Conservation (phyloP, 495 filamentous ascomycete species). For the Oidiodendron maius region DNA sequence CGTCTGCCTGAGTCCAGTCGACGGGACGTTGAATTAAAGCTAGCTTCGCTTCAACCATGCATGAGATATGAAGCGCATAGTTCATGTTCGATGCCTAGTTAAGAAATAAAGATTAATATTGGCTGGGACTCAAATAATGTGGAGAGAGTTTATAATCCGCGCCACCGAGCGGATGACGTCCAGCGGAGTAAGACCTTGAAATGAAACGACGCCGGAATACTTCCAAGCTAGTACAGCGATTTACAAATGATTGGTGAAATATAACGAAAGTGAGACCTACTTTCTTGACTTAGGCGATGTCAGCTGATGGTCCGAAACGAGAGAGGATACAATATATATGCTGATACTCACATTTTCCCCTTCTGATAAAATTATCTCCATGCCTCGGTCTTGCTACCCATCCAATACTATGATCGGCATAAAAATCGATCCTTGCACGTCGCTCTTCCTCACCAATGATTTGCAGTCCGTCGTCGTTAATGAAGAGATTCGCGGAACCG, state of each 20-base stretch:
- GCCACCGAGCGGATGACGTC: too few relatives aligned
- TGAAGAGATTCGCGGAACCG: constrained; percentile 73
- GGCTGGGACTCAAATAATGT: not conserved
- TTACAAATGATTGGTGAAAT: too few relatives aligned
- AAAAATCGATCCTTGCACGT: constrained; percentile 59
- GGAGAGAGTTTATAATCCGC: not conserved
- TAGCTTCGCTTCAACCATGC: constrained; percentile 68
- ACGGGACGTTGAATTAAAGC: constrained; percentile 44
- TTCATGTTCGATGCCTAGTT: constrained; percentile 78
- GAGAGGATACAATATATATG: too few relatives aligned
- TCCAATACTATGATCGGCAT: constrained; percentile 69
- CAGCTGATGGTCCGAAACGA: constrained; percentile 3
- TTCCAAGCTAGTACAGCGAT: too few relatives aligned
- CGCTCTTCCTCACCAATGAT: constrained; percentile 61
- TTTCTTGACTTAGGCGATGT: constrained; percentile 20
- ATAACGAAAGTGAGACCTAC: constrained; percentile 17
- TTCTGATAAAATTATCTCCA: constrained; percentile 54
- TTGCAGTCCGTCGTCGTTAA: constrained; percentile 77
- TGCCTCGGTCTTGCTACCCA: constrained; percentile 71
- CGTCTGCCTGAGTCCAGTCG: constrained; percentile 64
- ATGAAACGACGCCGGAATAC: too few relatives aligned
- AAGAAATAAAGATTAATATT: constrained; percentile 1
- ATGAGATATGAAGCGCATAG: constrained; percentile 68
- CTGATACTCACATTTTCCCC: constrained; percentile 43
- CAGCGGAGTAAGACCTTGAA: too few relatives aligned